Conservation (phyloP, 1,139 yeast genomes). For the Wickerhamomyces sp. region DNA sequence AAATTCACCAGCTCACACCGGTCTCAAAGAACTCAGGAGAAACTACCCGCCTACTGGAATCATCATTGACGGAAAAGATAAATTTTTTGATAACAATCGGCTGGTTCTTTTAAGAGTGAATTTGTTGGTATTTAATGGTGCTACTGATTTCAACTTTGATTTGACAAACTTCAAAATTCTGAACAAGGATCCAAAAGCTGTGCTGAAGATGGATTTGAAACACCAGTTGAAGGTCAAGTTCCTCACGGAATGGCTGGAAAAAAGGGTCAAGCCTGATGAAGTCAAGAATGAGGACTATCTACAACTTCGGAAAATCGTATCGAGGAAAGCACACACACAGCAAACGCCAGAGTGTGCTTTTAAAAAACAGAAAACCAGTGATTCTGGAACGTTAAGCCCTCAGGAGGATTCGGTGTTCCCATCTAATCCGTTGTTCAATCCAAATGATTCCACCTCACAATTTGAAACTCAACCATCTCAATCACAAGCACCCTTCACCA, state of each 20-base stretch:
- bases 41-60: neutral
- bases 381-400: no score
- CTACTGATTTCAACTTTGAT: slow-evolving; percentile 1
- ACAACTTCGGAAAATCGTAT: slow-evolving; percentile 1
- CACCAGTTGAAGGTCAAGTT: slow-evolving; percentile 6
- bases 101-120: slow-evolving; percentile 3
- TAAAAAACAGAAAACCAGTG: slow-evolving; percentile 6
- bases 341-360: neutral
- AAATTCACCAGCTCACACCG: neutral
- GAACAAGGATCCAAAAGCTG: slow-evolving; percentile 6
- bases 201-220: slow-evolving; percentile 1
- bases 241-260: slow-evolving; percentile 3
- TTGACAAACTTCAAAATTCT: slow-evolving; percentile 4
- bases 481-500: no score
- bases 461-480: no score
- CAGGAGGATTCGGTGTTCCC: no score
- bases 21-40: neutral
- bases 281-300: slow-evolving; percentile 4
- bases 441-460: no score
- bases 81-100: slow-evolving; percentile 1
- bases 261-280: neutral
- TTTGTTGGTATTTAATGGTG: slow-evolving; percentile 6
- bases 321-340: neutral
- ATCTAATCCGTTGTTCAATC: no score
- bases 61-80: neutral